Evolutionary conservation across 805 yeast genomes (phyloP), one percentile per base, ranked within the genome.

Genomic region (Scheffersomyces stipitis): DNA sequence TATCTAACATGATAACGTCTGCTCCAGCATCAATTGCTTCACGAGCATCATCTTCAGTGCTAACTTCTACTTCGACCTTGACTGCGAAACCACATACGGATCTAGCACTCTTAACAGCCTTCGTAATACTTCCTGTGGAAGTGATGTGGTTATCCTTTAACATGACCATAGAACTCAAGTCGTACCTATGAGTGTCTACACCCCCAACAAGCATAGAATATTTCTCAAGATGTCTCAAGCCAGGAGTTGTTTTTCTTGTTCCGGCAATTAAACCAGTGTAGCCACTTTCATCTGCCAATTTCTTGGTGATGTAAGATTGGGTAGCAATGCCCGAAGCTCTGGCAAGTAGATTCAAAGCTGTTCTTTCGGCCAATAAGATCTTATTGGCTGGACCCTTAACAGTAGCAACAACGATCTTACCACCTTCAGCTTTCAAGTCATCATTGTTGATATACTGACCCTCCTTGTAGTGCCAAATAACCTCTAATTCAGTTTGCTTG

Each of bases 231-330:
- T 82, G 69, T 53, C 98, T 78, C 44, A 90, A 74, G 0, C 98
- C 98, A 0, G 98, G 98, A 0, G 98, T 91, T n/a, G 97, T 91
- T 64, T 90, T 90, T 56, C 98, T 77, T 1, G 98, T 90, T 5
- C 97, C 98, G 0, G 98, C 97, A 56, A 90, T 88, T 16, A 83
- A 73, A 0, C 98, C 98, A 3, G 66, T 66, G 56, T 80, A 91
- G 0, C 95, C 93, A 4, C 75, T 64, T 28, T 74, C 62, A 38
- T 80, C 74, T 1, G 96, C 96, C 40, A 77, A 59, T 4, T 63
- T 54, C 35, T 80, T 66, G 3, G 90, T 75, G 18, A 66, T 60
- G 34, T 67, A 61, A 0, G 93, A 80, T 41, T 80, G 80, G 0
- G 96, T 85, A 7, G 97, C 96, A 30, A 90, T 76, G 1, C 98